Evolutionary conservation across 1,284 basidiomycete species (phyloP), one percentile per base, ranked within the genome.

Genomic region (Rugosomyces carneus): DNA sequence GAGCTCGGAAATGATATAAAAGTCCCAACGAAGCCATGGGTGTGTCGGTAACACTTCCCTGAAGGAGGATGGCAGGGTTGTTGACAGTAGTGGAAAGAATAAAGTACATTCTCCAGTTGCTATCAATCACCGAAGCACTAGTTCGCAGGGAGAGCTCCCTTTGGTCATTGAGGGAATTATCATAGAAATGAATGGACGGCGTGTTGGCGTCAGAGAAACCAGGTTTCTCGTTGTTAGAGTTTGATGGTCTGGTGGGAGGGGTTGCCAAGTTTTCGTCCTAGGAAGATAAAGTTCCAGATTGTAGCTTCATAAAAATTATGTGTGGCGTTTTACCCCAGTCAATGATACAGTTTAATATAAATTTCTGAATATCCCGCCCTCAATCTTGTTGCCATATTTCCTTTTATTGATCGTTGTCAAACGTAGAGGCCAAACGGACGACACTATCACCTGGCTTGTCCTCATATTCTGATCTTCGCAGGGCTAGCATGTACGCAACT

Each of bases 381-480:
- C 42, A 13, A 35, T 38, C 10, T 42, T 40, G 11, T 57, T 53
- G 54, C 62, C 57, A 39, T 66, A 59, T 27, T 45, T 60, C 44
- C 64, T 55, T 29, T 29, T 29, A 20, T 37, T 53, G 51, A 29
- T 48, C 43, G 23, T 52, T 36, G 31, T 47, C 37, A 15, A 42
- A 58, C 42, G 44, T 62, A 19, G 72, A 69, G 32, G 78, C 63
- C 5, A 69, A 70, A 31, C 70, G 72, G 2, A 67, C 67, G 37
- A 87, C 76, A 36, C 87, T 75, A 53, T 82, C 80, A 48, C 84
- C 81, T 37, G 87, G 61, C 60, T 81, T 72, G 37, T 84, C 78
- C 8, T 84, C 80, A 53, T 81, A 87, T 57, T 89, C 85, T 8
- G 81, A 85, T 36, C 72, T 73, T 41, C 86, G 75, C 42, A 89